Evolutionary conservation across 805 yeast species (phyloP).

Genomic region (Teunomyces panamensis): DNA sequence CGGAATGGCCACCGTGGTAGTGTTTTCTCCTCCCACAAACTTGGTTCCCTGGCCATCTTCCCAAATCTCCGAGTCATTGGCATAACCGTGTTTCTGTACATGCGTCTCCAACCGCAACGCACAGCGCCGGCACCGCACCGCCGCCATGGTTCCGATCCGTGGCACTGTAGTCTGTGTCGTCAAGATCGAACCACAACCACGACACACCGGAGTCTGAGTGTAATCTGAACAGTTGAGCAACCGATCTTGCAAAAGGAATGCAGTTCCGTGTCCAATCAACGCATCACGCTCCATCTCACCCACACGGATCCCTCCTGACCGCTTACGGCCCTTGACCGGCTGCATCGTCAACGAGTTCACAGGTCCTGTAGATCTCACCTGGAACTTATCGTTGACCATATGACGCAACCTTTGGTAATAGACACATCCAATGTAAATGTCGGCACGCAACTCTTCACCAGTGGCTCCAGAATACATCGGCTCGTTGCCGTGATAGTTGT

Average conservation of each 20-base stretch:
- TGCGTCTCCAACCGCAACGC: conserved; percentile 66
- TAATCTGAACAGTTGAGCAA: conserved; percentile 93
- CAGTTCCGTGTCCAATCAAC: conserved; percentile 95
- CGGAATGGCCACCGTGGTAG: conserved; percentile 96
- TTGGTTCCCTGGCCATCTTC: conserved; percentile 95
- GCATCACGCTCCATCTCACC: conserved; percentile 99
- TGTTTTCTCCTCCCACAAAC: conserved; percentile 87
- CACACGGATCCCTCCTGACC: conserved; percentile 98
- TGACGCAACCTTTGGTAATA: conserved; percentile 98
- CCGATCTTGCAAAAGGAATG: conserved; percentile 91
- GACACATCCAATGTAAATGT: conserved; percentile 94
- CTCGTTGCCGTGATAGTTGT: conserved; percentile 97
- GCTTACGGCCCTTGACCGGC: conserved; percentile 98
- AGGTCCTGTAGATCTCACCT: conserved; percentile 98
- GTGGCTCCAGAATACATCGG: conserved; percentile 99
- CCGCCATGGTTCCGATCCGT: conserved; percentile 76
- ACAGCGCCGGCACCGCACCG: conserved; percentile 88
- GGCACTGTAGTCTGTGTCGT: conserved; percentile 91
- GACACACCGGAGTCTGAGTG: conserved; percentile 86
- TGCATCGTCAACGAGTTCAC: conserved; percentile 97
- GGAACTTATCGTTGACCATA: conserved; percentile 99
- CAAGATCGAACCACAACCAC: conserved; percentile 87
- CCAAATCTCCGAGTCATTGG: conserved; percentile 79
- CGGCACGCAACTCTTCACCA: conserved; percentile 95
- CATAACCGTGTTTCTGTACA: conserved; percentile 43